Conservation (phyloP, 768 basidiomycete species). For the Termitomyces sp. region DNA sequence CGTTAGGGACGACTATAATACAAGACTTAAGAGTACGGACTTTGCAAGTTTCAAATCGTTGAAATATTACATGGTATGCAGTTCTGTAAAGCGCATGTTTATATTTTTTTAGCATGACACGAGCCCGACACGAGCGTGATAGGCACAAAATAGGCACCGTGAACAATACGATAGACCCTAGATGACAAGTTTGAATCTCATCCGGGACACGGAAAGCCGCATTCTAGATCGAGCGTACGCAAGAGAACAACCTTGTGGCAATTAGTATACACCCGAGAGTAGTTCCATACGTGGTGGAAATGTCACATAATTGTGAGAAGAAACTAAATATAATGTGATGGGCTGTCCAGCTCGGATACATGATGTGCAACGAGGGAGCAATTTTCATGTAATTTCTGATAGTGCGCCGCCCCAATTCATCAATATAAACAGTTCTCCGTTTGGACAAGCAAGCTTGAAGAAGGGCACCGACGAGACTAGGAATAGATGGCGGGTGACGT, state of each 20-base stretch:
- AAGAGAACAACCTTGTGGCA: background rate
- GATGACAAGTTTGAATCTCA: background rate
- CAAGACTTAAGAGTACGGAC: background rate
- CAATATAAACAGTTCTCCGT: background rate
- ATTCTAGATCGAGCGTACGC: background rate
- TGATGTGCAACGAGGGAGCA: background rate
- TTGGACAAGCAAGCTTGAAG: no score
- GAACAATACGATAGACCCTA: background rate
- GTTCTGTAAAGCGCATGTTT: background rate
- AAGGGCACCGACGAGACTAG: no score
- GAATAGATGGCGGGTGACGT: no score
- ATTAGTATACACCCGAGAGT: background rate
- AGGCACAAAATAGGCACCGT: background rate
- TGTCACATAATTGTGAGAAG: slow-evolving; percentile 8
- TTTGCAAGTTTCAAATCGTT: background rate
- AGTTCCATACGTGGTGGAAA: background rate
- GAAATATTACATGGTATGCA: background rate
- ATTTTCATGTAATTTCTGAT: background rate
- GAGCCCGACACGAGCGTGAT: background rate
- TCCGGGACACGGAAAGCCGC: slow-evolving; percentile 1
- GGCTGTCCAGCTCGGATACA: background rate
- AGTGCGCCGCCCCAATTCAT: background rate
- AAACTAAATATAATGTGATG: background rate
- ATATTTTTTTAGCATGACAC: background rate
- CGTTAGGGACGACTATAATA: background rate